phyloP scores from a whole-genome alignment of 257 asterid species.

The Ocimum tenuiflorum region DNA sequence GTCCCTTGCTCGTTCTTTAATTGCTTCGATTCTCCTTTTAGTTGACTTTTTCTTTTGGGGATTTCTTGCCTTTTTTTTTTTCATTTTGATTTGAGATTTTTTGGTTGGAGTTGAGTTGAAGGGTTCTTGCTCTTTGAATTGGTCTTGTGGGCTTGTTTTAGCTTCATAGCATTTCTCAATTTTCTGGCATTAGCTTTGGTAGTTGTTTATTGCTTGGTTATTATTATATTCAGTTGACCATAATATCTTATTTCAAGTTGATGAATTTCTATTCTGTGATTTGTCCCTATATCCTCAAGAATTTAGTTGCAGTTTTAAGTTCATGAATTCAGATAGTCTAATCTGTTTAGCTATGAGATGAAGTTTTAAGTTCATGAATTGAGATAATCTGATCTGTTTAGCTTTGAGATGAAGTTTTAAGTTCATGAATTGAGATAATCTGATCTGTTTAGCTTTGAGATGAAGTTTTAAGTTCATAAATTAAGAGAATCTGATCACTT shows the following conservation, averaged over 20 bases:
- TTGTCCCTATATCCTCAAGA: too few relatives aligned
- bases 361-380: too few relatives aligned
- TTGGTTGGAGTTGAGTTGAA: not conserved
- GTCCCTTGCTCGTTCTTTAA: not conserved
- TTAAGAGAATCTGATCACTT: not conserved
- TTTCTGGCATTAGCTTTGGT: not conserved
- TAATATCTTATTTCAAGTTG: not conserved
- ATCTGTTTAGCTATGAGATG: too few relatives aligned
- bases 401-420: too few relatives aligned
- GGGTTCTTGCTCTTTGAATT: conserved; percentile 19
- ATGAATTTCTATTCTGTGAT: not conserved
- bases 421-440: too few relatives aligned
- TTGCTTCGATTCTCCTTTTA: not conserved
- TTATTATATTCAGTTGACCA: not conserved
- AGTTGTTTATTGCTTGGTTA: not conserved
- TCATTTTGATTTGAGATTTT: not conserved
- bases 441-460: too few relatives aligned
- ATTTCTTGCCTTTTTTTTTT: conserved; percentile 1
- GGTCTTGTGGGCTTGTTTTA: not conserved
- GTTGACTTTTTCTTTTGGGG: not conserved
- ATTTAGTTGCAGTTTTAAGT: too few relatives aligned
- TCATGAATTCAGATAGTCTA: too few relatives aligned
- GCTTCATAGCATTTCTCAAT: not conserved
- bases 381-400: too few relatives aligned
- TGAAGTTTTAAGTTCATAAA: not conserved